Evolutionary conservation across 148 eudicot genomes (phyloP), one percentile per base, ranked within the genome.

Genomic region (Silene conica): DNA sequence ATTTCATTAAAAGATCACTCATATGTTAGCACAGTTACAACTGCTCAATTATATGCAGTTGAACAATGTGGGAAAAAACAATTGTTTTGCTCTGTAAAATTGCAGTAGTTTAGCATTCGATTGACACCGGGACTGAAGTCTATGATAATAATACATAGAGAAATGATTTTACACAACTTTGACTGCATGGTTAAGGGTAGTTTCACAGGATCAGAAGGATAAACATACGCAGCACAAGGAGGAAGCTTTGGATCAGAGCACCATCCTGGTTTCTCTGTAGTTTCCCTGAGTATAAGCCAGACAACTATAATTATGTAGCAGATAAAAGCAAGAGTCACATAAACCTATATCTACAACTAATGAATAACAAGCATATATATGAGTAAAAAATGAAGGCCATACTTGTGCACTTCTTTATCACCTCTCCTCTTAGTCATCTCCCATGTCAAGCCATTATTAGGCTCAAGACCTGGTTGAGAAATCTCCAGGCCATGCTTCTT

Each of bases 251-350:
- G 92, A 63, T 92, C 86, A 63, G 86, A 82, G 83, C 97, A 92
- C 97, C 97, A 92, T 75, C 97, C 97, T 71, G 95, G 92, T 86
- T 86, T 89, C 80, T 92, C 97, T 21, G 82, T 77, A n/a, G 97
- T 87, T 72, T 83, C 85, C 89, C 97, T 92, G 81, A 75, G 74
- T 75, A 26, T 78, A 38, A 81, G 52, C 43, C 69, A 83, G 77
- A 76, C 46, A 10, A 75, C 25, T 65, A 67, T 13, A n/a, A 55
- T 50, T 69, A 50, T 11, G 26, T 9, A 52, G 60, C 56, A 48
- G 23, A 13, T 38, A 52, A 69, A 69, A 16, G 43, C 43, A 38
- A 38, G 43, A 38, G 43, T 7, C 19, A 43, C 50, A 43, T 13
- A 46, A 48, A 19, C 28, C 18, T 48, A 25, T 31, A 13, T 8